Percentiles rank a stretch among this genome's conserved stretches.
Evolutionary conservation across 148 eudicot species (phyloP).

Genomic region (Rhododendron simsii): DNA sequence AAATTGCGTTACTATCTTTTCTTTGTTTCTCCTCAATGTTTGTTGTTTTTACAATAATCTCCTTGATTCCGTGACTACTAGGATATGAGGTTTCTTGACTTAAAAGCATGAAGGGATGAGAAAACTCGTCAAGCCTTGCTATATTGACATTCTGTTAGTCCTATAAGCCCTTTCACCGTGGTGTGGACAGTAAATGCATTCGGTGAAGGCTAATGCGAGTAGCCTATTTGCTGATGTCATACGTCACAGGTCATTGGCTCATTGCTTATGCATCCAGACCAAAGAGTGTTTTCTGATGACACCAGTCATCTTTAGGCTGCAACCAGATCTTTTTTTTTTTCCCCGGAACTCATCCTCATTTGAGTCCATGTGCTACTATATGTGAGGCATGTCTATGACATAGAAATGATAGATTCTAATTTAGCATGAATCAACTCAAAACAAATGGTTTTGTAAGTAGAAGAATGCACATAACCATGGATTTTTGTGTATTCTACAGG

Average conservation of each 20-base stretch:
- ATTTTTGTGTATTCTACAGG: conserved; percentile 32
- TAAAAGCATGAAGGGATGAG: neutral
- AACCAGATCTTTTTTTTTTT: neutral
- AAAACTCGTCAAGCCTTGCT: neutral
- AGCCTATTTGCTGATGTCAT: neutral
- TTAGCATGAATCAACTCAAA: neutral
- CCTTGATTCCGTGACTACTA: neutral
- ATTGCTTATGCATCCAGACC: neutral
- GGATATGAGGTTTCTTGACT: neutral
- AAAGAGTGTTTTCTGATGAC: neutral
- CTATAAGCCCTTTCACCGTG: neutral
- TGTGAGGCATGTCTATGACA: neutral
- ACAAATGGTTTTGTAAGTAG: neutral
- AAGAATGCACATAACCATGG: neutral
- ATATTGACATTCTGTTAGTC: neutral
- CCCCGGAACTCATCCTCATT: neutral
- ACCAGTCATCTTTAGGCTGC: neutral
- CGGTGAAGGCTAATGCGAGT: neutral
- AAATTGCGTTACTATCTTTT: neutral
- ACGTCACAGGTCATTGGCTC: neutral
- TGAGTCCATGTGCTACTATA: neutral
- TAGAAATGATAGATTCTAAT: neutral
- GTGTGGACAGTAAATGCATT: neutral
- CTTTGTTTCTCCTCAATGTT: neutral
- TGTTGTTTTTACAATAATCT: neutral